Evolutionary conservation across 495 filamentous ascomycete genomes (phyloP).

Genomic region (Penicillium manginii): DNA sequence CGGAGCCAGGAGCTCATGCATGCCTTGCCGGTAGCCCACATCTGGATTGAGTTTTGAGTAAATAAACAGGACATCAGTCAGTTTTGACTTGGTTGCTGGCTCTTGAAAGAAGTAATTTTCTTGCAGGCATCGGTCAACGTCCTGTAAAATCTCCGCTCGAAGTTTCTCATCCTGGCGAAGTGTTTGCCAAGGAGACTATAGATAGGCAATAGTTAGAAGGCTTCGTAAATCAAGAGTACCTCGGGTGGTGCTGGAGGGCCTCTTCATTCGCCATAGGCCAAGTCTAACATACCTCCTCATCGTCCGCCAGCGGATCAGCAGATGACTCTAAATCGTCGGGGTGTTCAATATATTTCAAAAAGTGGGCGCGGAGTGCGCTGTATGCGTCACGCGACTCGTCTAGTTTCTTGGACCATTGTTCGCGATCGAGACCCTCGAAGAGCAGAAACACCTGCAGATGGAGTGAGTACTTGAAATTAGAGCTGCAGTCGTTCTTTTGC

Average conservation of each 20-base stretch:
- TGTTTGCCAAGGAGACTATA: conserved; percentile 85
- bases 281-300: conserved; percentile 66
- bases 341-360: conserved; percentile 78
- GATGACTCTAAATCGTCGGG: conserved; percentile 75
- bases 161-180: conserved; percentile 82
- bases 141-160: conserved; percentile 89
- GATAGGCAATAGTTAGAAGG: conserved; percentile 20
- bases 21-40: conserved; percentile 91
- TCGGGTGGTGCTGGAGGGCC: background rate
- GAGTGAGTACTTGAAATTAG: conserved; percentile 18
- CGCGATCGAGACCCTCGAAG: conserved; percentile 67
- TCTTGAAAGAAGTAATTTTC: conserved; percentile 90
- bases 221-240: background rate
- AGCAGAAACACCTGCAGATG: conserved; percentile 72
- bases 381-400: conserved; percentile 75
- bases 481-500: background rate
- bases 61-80: conserved; percentile 88
- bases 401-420: conserved; percentile 70
- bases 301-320: conserved; percentile 85
- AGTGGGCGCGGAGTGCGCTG: conserved; percentile 67
- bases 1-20: conserved; percentile 94
- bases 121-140: conserved; percentile 90
- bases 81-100: conserved; percentile 73
- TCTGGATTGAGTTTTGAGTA: conserved; percentile 92
- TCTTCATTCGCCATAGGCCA: background rate